Evolutionary conservation across 495 filamentous ascomycete species (phyloP).

Genomic region (Talaromyces adpressus): DNA sequence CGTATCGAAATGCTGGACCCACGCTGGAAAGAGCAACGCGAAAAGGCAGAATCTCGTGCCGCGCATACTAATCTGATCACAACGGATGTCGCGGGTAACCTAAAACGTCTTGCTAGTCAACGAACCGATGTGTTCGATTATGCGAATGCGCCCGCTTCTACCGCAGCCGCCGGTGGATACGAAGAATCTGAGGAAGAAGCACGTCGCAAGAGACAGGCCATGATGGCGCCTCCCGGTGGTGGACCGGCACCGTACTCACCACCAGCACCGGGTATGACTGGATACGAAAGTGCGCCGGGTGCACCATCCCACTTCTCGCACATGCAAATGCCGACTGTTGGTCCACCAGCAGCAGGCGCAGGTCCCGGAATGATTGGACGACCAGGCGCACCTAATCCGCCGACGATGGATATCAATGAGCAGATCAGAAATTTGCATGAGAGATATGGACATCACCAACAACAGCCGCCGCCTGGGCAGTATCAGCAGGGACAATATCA

Average conservation of each 20-base stretch:
- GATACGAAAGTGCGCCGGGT: slow-evolving; percentile 16
- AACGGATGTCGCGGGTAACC: slow-evolving; percentile 81
- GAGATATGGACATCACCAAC: neutral
- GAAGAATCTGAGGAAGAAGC: slow-evolving; percentile 12
- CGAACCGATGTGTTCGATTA: slow-evolving; percentile 85
- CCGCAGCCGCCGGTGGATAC: slow-evolving; percentile 26
- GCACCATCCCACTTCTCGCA: neutral
- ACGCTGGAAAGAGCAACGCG: slow-evolving; percentile 91
- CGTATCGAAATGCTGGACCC: slow-evolving; percentile 93
- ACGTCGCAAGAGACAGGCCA: slow-evolving; percentile 6
- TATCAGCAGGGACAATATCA: slow-evolving; percentile 1
- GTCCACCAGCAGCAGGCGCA: slow-evolving; percentile 15
- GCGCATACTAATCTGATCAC: slow-evolving; percentile 84
- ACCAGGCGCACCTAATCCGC: slow-evolving; percentile 22
- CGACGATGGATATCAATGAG: slow-evolving; percentile 41
- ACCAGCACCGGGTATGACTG: neutral
- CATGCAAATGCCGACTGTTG: slow-evolving; percentile 9
- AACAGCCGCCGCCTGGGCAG: neutral
- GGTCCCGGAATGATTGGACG: slow-evolving; percentile 7
- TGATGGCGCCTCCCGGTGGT: slow-evolving; percentile 1
- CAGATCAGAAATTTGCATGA: slow-evolving; percentile 18
- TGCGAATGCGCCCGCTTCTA: slow-evolving; percentile 11
- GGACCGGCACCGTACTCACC: neutral
- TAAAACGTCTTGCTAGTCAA: slow-evolving; percentile 94
- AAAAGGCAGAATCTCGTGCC: slow-evolving; percentile 75